Conservation (phyloP, 2,329 filamentous ascomycete genomes). For the Seiridium cupressi region DNA sequence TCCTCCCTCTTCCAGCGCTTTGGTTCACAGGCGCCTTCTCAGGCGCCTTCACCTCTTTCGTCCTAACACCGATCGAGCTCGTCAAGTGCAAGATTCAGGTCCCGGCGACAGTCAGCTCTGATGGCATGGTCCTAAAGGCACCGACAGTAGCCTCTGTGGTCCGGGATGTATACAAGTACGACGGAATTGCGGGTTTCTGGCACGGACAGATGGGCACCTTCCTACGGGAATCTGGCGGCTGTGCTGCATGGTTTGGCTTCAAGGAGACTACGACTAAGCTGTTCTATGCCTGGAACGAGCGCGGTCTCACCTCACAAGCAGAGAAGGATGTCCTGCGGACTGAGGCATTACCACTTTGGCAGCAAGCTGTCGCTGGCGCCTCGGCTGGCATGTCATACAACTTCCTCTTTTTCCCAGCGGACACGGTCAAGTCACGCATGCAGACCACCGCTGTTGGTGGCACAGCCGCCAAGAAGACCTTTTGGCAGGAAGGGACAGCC, state of each 20-base stretch:
- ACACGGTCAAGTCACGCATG: slow-evolving; percentile 97
- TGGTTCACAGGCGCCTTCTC: slow-evolving; percentile 81
- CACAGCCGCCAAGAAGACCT: slow-evolving; percentile 54
- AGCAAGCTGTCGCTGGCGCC: slow-evolving; percentile 85
- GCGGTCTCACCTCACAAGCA: slow-evolving; percentile 32
- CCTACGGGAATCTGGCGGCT: slow-evolving; percentile 89
- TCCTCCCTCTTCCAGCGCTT: slow-evolving; percentile 72
- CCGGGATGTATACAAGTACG: slow-evolving; percentile 73
- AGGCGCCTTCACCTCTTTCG: slow-evolving; percentile 83
- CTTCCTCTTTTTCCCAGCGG: slow-evolving; percentile 94
- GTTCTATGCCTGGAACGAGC: slow-evolving; percentile 60
- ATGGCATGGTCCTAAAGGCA: slow-evolving; percentile 40
- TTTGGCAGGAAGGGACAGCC: slow-evolving; percentile 67
- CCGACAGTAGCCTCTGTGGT: slow-evolving; percentile 71
- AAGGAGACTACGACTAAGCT: slow-evolving; percentile 77
- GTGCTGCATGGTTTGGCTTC: slow-evolving; percentile 90
- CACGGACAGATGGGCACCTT: slow-evolving; percentile 90
- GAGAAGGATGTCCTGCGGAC: slow-evolving; percentile 41
- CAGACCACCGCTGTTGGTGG: slow-evolving; percentile 76
- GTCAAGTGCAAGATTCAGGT: slow-evolving; percentile 99
- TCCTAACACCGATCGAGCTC: slow-evolving; percentile 92
- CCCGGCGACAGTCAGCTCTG: slow-evolving; percentile 39
- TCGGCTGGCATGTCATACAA: slow-evolving; percentile 92
- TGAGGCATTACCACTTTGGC: slow-evolving; percentile 70
- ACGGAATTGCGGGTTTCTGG: slow-evolving; percentile 89